Evolutionary conservation across 1,284 basidiomycete species (phyloP).

Genomic region (Sphagnurus paluster): DNA sequence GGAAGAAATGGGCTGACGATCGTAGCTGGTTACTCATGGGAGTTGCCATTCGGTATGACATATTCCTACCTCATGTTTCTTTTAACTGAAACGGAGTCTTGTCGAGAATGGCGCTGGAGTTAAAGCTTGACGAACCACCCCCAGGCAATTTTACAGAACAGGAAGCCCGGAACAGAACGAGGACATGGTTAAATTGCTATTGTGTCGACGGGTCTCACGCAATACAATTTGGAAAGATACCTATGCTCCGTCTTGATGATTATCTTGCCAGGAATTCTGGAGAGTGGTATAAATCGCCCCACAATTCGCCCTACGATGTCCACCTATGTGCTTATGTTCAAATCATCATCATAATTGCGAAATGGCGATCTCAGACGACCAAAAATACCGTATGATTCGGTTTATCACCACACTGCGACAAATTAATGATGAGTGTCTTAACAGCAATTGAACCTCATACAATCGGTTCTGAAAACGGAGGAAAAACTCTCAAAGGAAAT

Average conservation of each 20-base stretch:
- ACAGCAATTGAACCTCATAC: conserved; percentile 34
- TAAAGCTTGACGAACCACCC: conserved; percentile 48
- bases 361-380: conserved; percentile 38
- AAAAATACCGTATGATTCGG: conserved; percentile 22
- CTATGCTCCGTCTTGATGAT: conserved; percentile 60
- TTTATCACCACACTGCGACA: conserved; percentile 12
- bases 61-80: background rate
- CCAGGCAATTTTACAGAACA: conserved; percentile 36
- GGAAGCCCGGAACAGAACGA: conserved; percentile 50
- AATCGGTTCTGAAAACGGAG: conserved; percentile 35
- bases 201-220: conserved; percentile 64
- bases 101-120: conserved; percentile 50
- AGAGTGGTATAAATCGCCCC: conserved; percentile 50
- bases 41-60: conserved; percentile 51
- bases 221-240: conserved; percentile 66
- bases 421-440: no score
- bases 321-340: conserved; percentile 56
- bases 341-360: conserved; percentile 46
- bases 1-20: conserved; percentile 57
- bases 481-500: conserved; percentile 34
- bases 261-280: conserved; percentile 54
- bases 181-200: conserved; percentile 71
- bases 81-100: background rate
- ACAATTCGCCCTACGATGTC: conserved; percentile 50
- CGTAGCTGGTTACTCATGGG: conserved; percentile 59